These are phyloP conservation scores for Triticum monococcum DNA, from an alignment of 176 grass and related monocot species.

Conservation along the genomic window DNA sequence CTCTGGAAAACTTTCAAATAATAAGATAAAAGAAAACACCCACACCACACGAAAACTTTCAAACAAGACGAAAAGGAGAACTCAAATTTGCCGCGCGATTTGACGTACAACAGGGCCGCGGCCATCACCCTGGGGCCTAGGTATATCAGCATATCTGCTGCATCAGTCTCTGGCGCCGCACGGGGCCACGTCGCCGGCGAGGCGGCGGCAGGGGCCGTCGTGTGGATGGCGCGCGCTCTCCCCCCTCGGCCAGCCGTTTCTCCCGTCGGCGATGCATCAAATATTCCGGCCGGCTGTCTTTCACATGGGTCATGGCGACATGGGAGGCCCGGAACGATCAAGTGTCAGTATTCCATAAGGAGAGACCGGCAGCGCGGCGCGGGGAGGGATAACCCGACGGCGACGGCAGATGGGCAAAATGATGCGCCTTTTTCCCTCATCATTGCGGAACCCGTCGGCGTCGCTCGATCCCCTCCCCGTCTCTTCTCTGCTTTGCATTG, in stretches of 20 bases:
- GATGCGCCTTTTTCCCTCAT: background rate
- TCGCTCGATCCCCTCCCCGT: background rate
- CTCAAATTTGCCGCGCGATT: background rate
- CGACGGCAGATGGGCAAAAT: background rate
- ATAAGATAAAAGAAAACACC: too few species aligned
- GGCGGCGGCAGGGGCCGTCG: background rate
- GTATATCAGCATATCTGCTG: background rate
- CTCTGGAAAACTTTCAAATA: too few species aligned
- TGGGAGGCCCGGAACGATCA: background rate
- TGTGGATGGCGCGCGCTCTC: background rate
- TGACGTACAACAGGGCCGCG: background rate
- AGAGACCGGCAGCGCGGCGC: background rate
- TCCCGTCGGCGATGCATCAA: background rate
- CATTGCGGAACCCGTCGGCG: background rate
- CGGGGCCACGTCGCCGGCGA: constrained; percentile 21
- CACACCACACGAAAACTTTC: background rate
- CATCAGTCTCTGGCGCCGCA: constrained; percentile 13
- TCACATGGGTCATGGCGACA: constrained; percentile 20
- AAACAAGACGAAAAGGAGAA: background rate
- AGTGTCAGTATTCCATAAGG: background rate
- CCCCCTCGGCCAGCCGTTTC: background rate
- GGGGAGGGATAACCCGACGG: background rate
- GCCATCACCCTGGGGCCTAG: background rate
- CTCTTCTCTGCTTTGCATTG: background rate
- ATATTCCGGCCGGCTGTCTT: constrained; percentile 12